Percentiles rank a stretch among this genome's conserved stretches.
Evolutionary conservation across 148 eudicot genomes (phyloP).

Genomic region (Mesembryanthemum crystallinum): DNA sequence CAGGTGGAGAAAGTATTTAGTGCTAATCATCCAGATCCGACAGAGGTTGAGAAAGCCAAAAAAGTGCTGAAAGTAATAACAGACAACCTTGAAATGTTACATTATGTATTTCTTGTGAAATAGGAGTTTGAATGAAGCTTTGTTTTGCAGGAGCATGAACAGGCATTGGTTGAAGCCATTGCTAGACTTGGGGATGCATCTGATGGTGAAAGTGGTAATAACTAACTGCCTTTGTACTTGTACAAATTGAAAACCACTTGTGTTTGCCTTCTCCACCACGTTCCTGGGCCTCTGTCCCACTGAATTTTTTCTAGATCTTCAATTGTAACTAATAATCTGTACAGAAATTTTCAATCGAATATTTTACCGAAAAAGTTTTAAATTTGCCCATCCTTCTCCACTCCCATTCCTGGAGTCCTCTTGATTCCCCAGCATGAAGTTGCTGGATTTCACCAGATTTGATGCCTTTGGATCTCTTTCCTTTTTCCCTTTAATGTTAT

Average conservation of each 20-base stretch:
- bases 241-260: conserved; percentile 16
- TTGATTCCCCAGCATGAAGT: not conserved
- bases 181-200: conserved; percentile 75
- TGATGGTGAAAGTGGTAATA: conserved; percentile 82
- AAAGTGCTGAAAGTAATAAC: conserved; percentile 61
- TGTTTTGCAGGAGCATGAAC: conserved; percentile 72
- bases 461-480: not conserved
- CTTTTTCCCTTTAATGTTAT: too few relatives aligned
- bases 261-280: conserved; percentile 1
- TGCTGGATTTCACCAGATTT: not conserved
- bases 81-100: conserved; percentile 1
- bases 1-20: conserved; percentile 67
- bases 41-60: conserved; percentile 74
- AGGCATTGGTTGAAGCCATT: conserved; percentile 71
- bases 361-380: conserved; percentile 1
- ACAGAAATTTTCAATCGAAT: conserved; percentile 11
- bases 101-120: not conserved
- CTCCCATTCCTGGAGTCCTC: not conserved
- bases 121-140: conserved; percentile 3
- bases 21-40: conserved; percentile 55
- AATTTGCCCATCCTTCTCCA: not conserved
- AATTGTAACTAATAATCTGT: conserved; percentile 21
- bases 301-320: conserved; percentile 13
- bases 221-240: conserved; percentile 35
- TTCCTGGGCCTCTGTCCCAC: not conserved